These are phyloP conservation scores for Xylariaceae sp. DNA, from an alignment of 2,329 filamentous ascomycete genomes.

Conservation along the genomic window DNA sequence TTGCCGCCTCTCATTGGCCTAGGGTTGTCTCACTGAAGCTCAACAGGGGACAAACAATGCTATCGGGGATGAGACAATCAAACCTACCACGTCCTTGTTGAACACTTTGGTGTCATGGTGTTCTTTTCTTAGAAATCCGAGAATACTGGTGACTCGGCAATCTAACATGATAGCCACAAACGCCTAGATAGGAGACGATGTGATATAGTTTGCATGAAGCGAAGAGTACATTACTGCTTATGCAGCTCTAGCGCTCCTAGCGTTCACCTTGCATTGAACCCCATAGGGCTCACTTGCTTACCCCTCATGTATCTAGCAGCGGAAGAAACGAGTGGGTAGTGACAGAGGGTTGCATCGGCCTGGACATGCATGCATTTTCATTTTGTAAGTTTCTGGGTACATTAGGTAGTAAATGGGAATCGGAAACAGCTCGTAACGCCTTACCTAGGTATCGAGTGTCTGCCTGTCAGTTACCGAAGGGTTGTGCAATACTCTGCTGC, in stretches of 20 bases:
- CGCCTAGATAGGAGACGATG: conserved; percentile 16
- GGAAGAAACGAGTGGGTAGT: conserved; percentile 9
- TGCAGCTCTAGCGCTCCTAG: conserved; percentile 17
- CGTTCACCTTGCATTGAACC: conserved; percentile 18
- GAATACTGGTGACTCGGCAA: conserved; percentile 11
- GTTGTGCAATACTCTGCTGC: not conserved
- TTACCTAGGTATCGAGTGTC: too few relatives aligned
- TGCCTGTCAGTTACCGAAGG: not conserved
- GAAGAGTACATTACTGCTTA: conserved; percentile 3
- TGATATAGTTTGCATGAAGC: conserved; percentile 26
- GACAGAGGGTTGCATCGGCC: conserved; percentile 16
- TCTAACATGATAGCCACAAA: conserved; percentile 7
- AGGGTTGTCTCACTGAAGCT: conserved; percentile 19
- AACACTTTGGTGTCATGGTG: conserved; percentile 18
- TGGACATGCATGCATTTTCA: conserved; percentile 6
- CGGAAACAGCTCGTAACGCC: not conserved
- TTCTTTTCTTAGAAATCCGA: conserved; percentile 36
- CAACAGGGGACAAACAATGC: conserved; percentile 24
- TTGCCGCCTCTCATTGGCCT: conserved; percentile 34
- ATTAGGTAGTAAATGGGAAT: not conserved
- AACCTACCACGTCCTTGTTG: conserved; percentile 32
- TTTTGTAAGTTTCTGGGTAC: not conserved
- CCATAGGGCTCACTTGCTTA: conserved; percentile 19
- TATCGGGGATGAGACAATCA: conserved; percentile 32
- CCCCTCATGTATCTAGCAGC: conserved; percentile 16